These are phyloP conservation scores for Hypsizygus ulmarius DNA, from an alignment of 1,284 basidiomycete genomes.

Conservation along the genomic window DNA sequence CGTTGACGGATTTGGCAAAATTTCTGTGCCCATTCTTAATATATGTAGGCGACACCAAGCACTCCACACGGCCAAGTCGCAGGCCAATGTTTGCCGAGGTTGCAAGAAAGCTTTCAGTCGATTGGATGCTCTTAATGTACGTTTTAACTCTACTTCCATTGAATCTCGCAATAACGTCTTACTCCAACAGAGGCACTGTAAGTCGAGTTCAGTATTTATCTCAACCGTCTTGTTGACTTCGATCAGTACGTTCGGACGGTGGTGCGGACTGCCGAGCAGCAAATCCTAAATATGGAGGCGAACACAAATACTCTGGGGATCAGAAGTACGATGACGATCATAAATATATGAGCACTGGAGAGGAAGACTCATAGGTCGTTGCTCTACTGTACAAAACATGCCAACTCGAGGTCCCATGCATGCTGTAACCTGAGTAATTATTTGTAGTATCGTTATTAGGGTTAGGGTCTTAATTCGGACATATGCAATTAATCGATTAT, in stretches of 20 bases:
- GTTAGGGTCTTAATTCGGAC: conserved; percentile 23
- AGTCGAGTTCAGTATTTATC: conserved; percentile 24
- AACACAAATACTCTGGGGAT: neutral
- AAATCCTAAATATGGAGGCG: conserved; percentile 32
- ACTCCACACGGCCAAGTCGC: conserved; percentile 79
- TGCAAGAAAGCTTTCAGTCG: conserved; percentile 95
- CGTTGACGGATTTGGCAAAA: conserved; percentile 29
- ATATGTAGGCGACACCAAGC: conserved; percentile 74
- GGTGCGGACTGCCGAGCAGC: conserved; percentile 68
- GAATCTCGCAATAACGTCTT: conserved; percentile 19
- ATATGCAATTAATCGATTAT: conserved; percentile 22
- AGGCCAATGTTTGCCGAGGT: conserved; percentile 85
- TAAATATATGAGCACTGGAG: conserved; percentile 11
- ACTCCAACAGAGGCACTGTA: conserved; percentile 45
- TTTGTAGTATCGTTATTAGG: conserved; percentile 17
- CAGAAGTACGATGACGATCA: neutral
- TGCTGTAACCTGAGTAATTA: conserved; percentile 6
- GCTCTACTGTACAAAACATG: neutral
- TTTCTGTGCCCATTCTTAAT: conserved; percentile 6
- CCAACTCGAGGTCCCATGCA: conserved; percentile 4
- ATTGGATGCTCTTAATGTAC: conserved; percentile 89
- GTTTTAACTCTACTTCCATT: conserved; percentile 33
- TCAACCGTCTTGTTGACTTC: conserved; percentile 20
- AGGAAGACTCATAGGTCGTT: conserved; percentile 17
- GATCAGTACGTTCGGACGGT: conserved; percentile 75